Base-by-base conservation (phyloP, 116 monocot species). In the Thalassia testudinum region DNA sequence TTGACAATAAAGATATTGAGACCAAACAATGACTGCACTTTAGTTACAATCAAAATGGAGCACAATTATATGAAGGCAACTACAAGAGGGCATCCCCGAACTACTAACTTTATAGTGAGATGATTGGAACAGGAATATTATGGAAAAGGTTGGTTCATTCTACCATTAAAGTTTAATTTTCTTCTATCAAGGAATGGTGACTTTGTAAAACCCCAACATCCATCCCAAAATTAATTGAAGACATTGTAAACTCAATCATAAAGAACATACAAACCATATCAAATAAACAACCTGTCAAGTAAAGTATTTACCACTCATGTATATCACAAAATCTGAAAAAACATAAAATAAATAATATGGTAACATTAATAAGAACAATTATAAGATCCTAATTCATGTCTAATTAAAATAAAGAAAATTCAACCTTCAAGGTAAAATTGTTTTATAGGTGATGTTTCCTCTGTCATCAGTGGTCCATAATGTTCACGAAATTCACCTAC, bases 231-330 rank as follows among this genome's bases (percentile, higher is more conserved):
- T 45, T 1, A 24, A 23, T 21, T 14, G 27, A 56, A 48, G 7
- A 10, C 18, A 11, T 42, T 13, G 21, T 38, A 1, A 30, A 40
- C 4, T 45, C 15, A 45, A 2, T 7, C 30, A 45, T 7, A 45
- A 45, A 6, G 15, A 13, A 20, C 2, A 15, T 3, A n/a, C 24
- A 21, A 12, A 42, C 24, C 14, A 29, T n/a, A 55, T 11, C n/a
- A 24, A 20, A 59, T 24, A 0, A 27, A 20, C 20, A 22, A 86
- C 90, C 86, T 99, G 99, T 90, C 99, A 99, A 57, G 90, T 77
- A 72, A 90, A 99, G 13, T 75, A 74, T 60, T 99, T 99, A 15
- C 99, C 99, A 70, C 90, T 82, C 99, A 99, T 99, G 65, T 99
- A 86, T 47, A 99, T 66, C 47, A 71, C 75, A 78, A 99, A 90